Percentiles rank a stretch among this genome's conserved stretches.
Evolutionary conservation across 768 basidiomycete species (phyloP).

Genomic region (Hemileccinum rubropunctum): DNA sequence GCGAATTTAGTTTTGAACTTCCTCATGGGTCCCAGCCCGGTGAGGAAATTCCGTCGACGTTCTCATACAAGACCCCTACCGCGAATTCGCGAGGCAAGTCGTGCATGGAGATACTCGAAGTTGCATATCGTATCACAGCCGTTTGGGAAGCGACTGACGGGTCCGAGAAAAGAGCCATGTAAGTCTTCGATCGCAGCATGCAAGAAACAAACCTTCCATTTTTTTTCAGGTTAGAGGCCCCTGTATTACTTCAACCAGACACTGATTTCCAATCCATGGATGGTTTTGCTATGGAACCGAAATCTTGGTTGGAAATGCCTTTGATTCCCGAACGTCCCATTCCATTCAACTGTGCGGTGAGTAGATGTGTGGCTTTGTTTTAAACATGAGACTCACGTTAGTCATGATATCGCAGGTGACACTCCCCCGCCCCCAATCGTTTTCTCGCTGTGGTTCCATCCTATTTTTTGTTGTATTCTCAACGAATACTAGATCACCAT

Average conservation of each 20-base stretch:
- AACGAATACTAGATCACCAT: conserved; percentile 53
- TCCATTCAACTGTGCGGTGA: conserved; percentile 64
- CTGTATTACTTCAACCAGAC: conserved; percentile 60
- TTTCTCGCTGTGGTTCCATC: conserved; percentile 59
- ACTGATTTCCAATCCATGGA: conserved; percentile 58
- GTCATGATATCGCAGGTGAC: conserved; percentile 48
- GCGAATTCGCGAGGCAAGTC: conserved; percentile 24
- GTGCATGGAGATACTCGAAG: conserved; percentile 36
- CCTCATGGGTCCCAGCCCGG: conserved; percentile 44
- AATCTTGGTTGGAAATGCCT: conserved; percentile 69
- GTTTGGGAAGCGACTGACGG: conserved; percentile 55
- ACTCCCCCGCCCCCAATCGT: conserved; percentile 57
- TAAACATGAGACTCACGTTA: conserved; percentile 1
- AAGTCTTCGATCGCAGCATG: conserved; percentile 21
- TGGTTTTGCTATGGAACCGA: conserved; percentile 39
- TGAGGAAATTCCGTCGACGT: conserved; percentile 64
- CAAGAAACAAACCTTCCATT: not conserved
- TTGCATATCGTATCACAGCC: conserved; percentile 55
- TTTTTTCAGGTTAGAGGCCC: conserved; percentile 55
- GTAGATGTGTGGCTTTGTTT: conserved; percentile 23
- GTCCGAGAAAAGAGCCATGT: conserved; percentile 47
- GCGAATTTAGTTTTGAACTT: conserved; percentile 54
- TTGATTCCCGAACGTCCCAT: conserved; percentile 59
- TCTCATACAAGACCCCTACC: conserved; percentile 39
- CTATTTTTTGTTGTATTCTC: conserved; percentile 74